Conservation (phyloP, 202 grass and related monocot genomes). For the Elaeis oleifera region DNA sequence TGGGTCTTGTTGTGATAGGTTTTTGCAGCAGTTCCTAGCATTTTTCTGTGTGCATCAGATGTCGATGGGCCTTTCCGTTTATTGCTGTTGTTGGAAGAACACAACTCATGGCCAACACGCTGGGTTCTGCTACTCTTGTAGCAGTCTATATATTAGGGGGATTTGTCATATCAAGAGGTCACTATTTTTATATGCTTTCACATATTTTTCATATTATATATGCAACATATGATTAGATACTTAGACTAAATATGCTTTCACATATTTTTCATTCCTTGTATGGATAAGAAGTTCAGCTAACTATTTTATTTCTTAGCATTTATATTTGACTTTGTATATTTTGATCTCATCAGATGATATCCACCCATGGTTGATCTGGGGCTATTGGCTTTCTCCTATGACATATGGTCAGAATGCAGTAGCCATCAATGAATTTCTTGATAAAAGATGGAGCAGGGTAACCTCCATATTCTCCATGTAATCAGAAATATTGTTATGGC, state of each 20-base stretch:
- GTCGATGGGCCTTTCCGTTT: conserved; percentile 60
- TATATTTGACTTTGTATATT: conserved; percentile 16
- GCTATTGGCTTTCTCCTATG: conserved; percentile 71
- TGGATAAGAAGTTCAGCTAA: background rate
- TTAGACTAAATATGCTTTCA: background rate
- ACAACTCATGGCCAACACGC: conserved; percentile 64
- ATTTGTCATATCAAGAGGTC: conserved; percentile 78
- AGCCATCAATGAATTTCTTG: conserved; percentile 71
- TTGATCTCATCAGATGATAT: conserved; percentile 47
- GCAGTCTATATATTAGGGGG: conserved; percentile 71
- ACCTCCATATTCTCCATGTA: background rate
- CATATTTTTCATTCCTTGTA: too few relatives aligned
- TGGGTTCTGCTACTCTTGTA: conserved; percentile 54
- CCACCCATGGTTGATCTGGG: conserved; percentile 73
- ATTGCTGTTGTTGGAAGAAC: conserved; percentile 71
- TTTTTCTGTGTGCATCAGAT: conserved; percentile 81
- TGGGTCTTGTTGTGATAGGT: conserved; percentile 31
- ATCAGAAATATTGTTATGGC: too few relatives aligned
- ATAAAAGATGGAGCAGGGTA: conserved; percentile 72
- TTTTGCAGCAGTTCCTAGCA: conserved; percentile 64
- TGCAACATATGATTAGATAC: conserved; percentile 2
- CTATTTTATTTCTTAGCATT: background rate
- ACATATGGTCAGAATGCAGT: conserved; percentile 86
- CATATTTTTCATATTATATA: too few relatives aligned
- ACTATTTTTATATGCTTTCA: conserved; percentile 2